These are phyloP conservation scores for Lichtheimia ramosa DNA, from an alignment of 371 early-diverging fungal genomes.

Conservation along the genomic window DNA sequence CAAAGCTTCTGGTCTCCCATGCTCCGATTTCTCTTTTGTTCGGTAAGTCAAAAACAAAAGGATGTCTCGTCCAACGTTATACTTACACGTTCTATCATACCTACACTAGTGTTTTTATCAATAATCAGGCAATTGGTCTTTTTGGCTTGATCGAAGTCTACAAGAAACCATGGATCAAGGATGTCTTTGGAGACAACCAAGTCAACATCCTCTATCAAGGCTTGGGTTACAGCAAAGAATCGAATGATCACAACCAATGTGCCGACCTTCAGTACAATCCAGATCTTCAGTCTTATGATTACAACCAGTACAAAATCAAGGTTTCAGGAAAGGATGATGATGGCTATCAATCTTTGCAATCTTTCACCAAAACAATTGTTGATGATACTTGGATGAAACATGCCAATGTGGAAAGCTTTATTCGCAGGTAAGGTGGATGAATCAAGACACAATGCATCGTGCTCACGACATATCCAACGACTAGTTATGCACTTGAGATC, in stretches of 20 bases:
- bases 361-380: too few species aligned
- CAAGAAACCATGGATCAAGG: slow-evolving; percentile 14
- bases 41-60: slow-evolving; percentile 8
- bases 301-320: neutral
- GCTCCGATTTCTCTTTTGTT: neutral
- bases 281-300: neutral
- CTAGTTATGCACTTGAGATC: slow-evolving; percentile 24
- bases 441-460: too few species aligned
- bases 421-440: too few species aligned
- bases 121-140: slow-evolving; percentile 17
- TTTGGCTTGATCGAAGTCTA: slow-evolving; percentile 17
- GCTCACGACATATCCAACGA: neutral
- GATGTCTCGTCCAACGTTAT: too few species aligned
- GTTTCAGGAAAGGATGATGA: too few species aligned
- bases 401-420: too few species aligned
- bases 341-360: too few species aligned
- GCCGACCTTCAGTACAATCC: neutral
- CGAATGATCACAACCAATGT: slow-evolving; percentile 14
- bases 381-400: too few species aligned
- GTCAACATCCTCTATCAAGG: slow-evolving; percentile 15
- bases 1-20: neutral
- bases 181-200: slow-evolving; percentile 13
- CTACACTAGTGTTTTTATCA: slow-evolving; percentile 13
- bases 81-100: neutral
- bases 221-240: slow-evolving; percentile 7